Base-by-base conservation (phyloP, 352 stramenopile species). In the Thalassiosira allenii region DNA sequence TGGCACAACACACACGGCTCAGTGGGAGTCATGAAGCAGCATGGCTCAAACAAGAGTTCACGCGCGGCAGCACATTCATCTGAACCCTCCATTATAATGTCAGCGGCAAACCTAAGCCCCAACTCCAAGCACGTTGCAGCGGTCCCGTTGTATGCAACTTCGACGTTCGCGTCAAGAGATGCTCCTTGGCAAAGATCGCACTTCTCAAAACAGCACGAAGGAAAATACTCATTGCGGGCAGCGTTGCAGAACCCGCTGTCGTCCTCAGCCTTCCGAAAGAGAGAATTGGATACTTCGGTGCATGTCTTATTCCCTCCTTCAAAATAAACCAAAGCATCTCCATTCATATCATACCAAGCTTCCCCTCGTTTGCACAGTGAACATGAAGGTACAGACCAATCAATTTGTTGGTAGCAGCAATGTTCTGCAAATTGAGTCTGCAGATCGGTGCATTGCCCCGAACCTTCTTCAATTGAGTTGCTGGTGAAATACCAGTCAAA, bases 401-500 rank as follows among this genome's bases (percentile, higher is more conserved):
- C 73, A 44, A 88, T 82, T 44, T 61, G 71, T 61, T 75, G 52
- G 43, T 84, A 89, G 49, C 81, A 89, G 32, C 81, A 89, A 30
- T 22, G 51, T 43, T 78, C 63, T 40, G 49, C 51, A 58, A 54
- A 81, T n/a, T 33, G 44, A 44, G 17, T 11, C 44, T 89, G 75
- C 32, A 81, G 32, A 40, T 76, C 56, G 40, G 66, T 81, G 34
- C 81, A 89, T 30, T 86, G 61, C n/a, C 32, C 52, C n/a, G 76
- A 71, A 4, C 76, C 72, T 59, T 83, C 53, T 73, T 86, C 81
- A n/a, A 89, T 69, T 34, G 33, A 41, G 64, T 89, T 81, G 17
- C 58, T 73, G 12, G 71, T 84, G 53, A 89, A 86, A 44, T 84
- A 89, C 76, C 76, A 85, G 62, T 89, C 81, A 52, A 89, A 85